A percentile compares a stretch with the other conserved stretches of the same genome.
Conservation (phyloP, 805 yeast species). For the Tetrapisispora taiwanensis region DNA sequence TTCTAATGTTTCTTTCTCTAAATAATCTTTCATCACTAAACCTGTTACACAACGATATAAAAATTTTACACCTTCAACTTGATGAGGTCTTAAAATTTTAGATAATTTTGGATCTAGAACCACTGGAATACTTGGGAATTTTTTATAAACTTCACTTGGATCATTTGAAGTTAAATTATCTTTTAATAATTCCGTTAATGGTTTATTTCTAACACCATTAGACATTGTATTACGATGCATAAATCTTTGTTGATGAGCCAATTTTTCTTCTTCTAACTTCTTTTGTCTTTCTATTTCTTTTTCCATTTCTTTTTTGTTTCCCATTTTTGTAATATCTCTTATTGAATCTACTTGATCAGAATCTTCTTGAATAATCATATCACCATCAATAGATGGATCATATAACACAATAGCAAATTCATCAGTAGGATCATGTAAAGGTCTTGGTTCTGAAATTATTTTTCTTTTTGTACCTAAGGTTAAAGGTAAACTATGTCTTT, state of each 20-base stretch:
- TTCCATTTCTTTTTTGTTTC: conserved; percentile 21
- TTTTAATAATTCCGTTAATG: conserved; percentile 74
- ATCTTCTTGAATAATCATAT: conserved; percentile 19
- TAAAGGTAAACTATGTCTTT: conserved; percentile 48
- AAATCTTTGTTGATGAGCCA: conserved; percentile 13
- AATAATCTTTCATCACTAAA: conserved; percentile 37
- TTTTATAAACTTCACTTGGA: conserved; percentile 33
- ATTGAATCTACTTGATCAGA: conserved; percentile 8
- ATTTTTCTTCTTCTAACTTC: conserved; percentile 8
- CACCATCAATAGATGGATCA: conserved; percentile 86
- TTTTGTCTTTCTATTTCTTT: conserved; percentile 21
- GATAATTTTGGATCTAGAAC: conserved; percentile 86
- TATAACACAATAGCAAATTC: conserved; percentile 90
- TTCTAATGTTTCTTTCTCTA: conserved; percentile 16
- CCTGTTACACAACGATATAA: conserved; percentile 88
- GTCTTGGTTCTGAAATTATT: conserved; percentile 67
- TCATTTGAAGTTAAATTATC: conserved; percentile 39
- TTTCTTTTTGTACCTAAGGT: conserved; percentile 75
- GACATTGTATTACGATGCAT: conserved; percentile 26
- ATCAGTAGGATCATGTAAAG: conserved; percentile 89
- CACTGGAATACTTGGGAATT: conserved; percentile 82
- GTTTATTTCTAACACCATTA: conserved; percentile 37
- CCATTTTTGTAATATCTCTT: conserved; percentile 17
- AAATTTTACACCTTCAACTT: conserved; percentile 89
- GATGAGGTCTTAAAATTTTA: conserved; percentile 87